These are phyloP conservation scores for Trichosporon ovoides DNA, from an alignment of 1,284 basidiomycete species.

Conservation along the genomic window DNA sequence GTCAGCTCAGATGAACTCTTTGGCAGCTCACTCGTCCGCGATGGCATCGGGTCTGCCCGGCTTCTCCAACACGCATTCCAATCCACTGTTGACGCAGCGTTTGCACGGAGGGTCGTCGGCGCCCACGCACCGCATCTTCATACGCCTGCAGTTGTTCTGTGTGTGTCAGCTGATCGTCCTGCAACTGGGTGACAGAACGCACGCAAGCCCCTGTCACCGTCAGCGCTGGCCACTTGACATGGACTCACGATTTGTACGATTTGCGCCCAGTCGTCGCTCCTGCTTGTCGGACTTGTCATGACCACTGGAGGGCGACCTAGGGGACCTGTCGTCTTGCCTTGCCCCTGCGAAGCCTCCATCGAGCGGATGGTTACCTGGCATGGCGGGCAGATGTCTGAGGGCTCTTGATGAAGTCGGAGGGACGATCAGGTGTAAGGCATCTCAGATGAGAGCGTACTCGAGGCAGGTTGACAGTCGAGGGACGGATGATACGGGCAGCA, in stretches of 20 bases:
- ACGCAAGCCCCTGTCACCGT: slow-evolving; percentile 40
- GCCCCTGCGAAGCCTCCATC: background rate
- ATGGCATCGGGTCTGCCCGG: slow-evolving; percentile 68
- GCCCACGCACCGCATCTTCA: slow-evolving; percentile 59
- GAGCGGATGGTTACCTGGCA: background rate
- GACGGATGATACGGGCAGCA: too few species aligned
- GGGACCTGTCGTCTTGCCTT: background rate
- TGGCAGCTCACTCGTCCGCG: slow-evolving; percentile 61
- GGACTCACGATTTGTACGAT: slow-evolving; percentile 46
- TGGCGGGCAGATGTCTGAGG: background rate
- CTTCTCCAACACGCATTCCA: slow-evolving; percentile 87
- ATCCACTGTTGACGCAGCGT: slow-evolving; percentile 73
- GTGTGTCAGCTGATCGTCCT: background rate
- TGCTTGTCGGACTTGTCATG: slow-evolving; percentile 20
- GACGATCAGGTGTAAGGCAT: background rate
- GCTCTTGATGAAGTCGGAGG: too few species aligned
- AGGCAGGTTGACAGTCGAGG: background rate
- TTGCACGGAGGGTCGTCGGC: slow-evolving; percentile 91
- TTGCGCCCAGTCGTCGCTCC: slow-evolving; percentile 39
- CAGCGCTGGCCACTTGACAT: too few species aligned
- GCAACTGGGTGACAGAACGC: background rate
- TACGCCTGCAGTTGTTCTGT: slow-evolving; percentile 47
- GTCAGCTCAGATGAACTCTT: background rate
- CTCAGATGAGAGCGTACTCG: background rate
- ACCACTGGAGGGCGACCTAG: background rate